Percentiles rank a stretch among this genome's conserved stretches.
These are phyloP conservation scores for Thinopyrum elongatum DNA, from an alignment of 176 grass and related monocot genomes.

Conservation along the genomic window DNA sequence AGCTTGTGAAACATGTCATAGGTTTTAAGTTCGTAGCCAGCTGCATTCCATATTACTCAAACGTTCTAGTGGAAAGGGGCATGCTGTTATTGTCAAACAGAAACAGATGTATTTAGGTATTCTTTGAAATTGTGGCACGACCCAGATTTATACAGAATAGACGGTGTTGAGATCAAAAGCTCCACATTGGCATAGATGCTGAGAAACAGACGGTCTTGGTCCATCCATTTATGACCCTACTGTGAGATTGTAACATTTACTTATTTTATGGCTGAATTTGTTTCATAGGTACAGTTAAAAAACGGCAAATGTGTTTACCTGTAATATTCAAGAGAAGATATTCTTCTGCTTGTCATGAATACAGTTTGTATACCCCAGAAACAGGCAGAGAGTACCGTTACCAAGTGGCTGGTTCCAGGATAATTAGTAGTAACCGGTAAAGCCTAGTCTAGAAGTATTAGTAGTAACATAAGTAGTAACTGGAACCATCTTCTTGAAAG, in stretches of 20 bases:
- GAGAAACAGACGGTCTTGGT: neutral
- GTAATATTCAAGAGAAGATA: neutral
- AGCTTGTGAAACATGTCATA: conserved; percentile 2
- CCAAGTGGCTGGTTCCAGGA: conserved; percentile 13
- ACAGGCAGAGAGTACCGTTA: conserved; percentile 1
- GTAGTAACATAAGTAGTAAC: neutral
- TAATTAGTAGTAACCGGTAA: conserved; percentile 3
- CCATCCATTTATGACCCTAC: neutral
- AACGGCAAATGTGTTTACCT: neutral
- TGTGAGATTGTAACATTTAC: neutral
- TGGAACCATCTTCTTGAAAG: neutral
- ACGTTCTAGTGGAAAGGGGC: neutral
- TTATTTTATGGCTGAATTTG: conserved; percentile 19
- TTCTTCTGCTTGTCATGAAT: conserved; percentile 12
- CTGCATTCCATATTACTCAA: neutral
- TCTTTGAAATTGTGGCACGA: neutral
- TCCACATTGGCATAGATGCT: neutral
- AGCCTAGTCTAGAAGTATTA: neutral
- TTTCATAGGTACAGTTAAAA: neutral
- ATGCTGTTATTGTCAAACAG: neutral
- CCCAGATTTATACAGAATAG: neutral
- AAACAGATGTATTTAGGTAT: neutral
- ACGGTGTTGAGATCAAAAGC: neutral
- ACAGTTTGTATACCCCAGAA: neutral
- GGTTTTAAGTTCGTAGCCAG: conserved; percentile 5